These are phyloP conservation scores for Dioszegia crocea DNA, from an alignment of 768 basidiomycete genomes.

Conservation along the genomic window DNA sequence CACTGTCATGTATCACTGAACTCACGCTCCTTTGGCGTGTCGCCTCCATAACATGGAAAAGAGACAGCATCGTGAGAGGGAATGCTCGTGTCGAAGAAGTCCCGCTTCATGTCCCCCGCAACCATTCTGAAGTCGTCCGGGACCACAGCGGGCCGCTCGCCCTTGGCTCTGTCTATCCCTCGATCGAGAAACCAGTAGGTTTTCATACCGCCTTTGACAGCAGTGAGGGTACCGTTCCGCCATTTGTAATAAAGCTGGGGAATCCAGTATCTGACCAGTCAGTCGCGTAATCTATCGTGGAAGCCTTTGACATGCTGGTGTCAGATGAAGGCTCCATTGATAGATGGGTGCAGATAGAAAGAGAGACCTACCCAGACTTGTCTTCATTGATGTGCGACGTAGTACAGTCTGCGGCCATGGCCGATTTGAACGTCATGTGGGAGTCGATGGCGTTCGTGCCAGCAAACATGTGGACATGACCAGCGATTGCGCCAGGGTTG, in stretches of 20 bases:
- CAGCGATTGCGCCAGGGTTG: slow-evolving; percentile 29
- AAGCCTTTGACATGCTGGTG: no score
- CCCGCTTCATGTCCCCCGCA: slow-evolving; percentile 20
- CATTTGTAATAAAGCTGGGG: slow-evolving; percentile 32
- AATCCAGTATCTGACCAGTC: slow-evolving; percentile 20
- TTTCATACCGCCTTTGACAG: slow-evolving; percentile 18
- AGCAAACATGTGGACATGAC: slow-evolving; percentile 41
- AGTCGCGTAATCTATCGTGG: no score
- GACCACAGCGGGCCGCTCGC: slow-evolving; percentile 15
- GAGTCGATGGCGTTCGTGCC: slow-evolving; percentile 32
- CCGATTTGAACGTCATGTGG: slow-evolving; percentile 1
- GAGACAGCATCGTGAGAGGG: slow-evolving; percentile 20
- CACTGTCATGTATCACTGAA: background rate
- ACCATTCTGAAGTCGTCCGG: slow-evolving; percentile 34
- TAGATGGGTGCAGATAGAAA: background rate
- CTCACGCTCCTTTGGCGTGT: slow-evolving; percentile 8
- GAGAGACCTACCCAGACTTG: slow-evolving; percentile 15
- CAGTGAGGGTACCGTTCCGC: slow-evolving; percentile 21
- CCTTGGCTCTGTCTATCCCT: background rate
- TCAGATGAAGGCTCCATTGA: no score
- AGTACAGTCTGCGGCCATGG: slow-evolving; percentile 15
- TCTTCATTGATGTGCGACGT: slow-evolving; percentile 23
- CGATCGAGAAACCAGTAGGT: slow-evolving; percentile 15
- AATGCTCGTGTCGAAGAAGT: slow-evolving; percentile 8
- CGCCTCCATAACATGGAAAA: slow-evolving; percentile 18